phyloP scores from a whole-genome alignment of 2,329 filamentous ascomycete genomes.

The Neofusicoccum kwambonambiense region DNA sequence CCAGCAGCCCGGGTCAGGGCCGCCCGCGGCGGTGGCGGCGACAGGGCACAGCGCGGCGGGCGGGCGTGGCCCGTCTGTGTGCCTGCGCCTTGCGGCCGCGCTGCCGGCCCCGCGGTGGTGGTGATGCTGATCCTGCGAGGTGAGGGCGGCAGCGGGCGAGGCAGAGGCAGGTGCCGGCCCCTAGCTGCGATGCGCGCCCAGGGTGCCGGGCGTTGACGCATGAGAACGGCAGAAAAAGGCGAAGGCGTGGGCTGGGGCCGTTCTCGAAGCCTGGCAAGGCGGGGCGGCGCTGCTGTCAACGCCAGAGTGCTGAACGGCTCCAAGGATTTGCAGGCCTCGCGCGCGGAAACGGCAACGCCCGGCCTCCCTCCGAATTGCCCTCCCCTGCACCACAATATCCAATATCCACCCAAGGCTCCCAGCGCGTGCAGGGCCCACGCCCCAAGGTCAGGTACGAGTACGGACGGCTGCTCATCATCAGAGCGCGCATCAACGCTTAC shows the following conservation, averaged over 20 bases:
- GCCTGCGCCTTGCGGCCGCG: not conserved
- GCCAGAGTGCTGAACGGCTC: constrained; percentile 17
- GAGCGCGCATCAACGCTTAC: constrained; percentile 17
- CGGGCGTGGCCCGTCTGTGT: not conserved
- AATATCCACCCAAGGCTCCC: constrained; percentile 16
- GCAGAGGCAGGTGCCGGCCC: constrained; percentile 3
- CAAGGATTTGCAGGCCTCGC: constrained; percentile 15
- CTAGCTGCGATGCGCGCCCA: constrained; percentile 17
- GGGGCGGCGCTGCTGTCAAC: constrained; percentile 19
- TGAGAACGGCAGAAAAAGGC: constrained; percentile 12
- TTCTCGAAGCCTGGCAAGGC: constrained; percentile 18
- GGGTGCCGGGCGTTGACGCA: constrained; percentile 15
- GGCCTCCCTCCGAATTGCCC: constrained; percentile 9
- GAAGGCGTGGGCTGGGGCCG: constrained; percentile 2
- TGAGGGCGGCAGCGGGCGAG: not conserved
- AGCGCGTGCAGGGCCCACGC: constrained; percentile 11
- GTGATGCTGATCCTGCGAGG: not conserved
- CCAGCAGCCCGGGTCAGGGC: not conserved
- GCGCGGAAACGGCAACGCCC: constrained; percentile 16
- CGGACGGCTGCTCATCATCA: constrained; percentile 17
- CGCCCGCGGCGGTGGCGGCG: not conserved
- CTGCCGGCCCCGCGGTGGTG: constrained; percentile 6
- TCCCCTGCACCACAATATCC: constrained; percentile 16
- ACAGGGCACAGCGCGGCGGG: not conserved
- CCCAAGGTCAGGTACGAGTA: constrained; percentile 16